Evolutionary conservation across 306 rosid genomes (phyloP), one percentile per base, ranked within the genome.

Genomic region (Gleditsia sinensis): DNA sequence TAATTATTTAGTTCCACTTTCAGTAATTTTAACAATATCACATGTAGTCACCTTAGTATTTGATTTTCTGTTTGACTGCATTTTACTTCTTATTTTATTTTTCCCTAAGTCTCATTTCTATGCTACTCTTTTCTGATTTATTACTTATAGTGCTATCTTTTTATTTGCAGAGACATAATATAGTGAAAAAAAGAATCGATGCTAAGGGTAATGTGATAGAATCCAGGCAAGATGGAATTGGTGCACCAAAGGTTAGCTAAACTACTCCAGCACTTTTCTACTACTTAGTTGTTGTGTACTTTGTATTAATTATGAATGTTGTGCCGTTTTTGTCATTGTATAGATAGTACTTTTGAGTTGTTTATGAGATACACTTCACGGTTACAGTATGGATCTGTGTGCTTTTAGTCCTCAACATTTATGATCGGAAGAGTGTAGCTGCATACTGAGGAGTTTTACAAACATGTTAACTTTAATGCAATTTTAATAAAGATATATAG

Each of bases 181-280:
- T 93, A 69, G 48, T 91, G 69, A 93, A 93, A 81, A 91, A 89
- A 84, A 83, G 98, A 80, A 83, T 91, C 42, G 88, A 93, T 78
- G 71, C 82, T 66, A 87, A 82, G 80, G 91, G 92, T 65, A 86
- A 80, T 69, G 81, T 91, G 69, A 83, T 93, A 55, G 96, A 91
- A 82, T 79, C 81, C n/a, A 89, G 27, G 82, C 79, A 78, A 85
- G 98, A 89, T 67, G 93, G 92, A 74, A 87, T 93, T 73, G 98
- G 98, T 69, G 98, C 96, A 13, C 87, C 96, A 53, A 91, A 93
- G 98, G 98, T 93, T 86, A 74, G 90, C 73, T 73, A 33, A 57
- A 66, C 73, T 72, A 69, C 43, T 56, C 16, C 3, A 56, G 33
- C 27, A 30, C 14, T 43, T 45, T 76, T 73, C 75, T 20, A 50